Evolutionary conservation across 2,329 filamentous ascomycete genomes (phyloP).

Genomic region (Tolypocladium ophioglossoides): DNA sequence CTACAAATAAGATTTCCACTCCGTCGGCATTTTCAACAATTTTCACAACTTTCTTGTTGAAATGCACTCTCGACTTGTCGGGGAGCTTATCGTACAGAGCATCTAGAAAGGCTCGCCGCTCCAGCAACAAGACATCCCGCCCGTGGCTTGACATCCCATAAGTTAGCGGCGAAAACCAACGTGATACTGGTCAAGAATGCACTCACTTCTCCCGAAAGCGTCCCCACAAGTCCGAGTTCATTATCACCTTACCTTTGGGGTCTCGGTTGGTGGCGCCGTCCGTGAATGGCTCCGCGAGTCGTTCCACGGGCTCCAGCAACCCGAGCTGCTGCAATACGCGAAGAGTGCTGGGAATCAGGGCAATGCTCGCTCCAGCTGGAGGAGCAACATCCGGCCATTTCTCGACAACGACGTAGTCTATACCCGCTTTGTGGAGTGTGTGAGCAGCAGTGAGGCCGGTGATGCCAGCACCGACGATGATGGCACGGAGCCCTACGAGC

Average conservation of each 20-base stretch:
- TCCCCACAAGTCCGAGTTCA: too few species aligned
- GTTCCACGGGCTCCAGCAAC: not conserved
- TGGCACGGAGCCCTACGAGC: not conserved
- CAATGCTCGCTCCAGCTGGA: conserved; percentile 11
- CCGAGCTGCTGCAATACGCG: conserved; percentile 18
- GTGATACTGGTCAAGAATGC: too few species aligned
- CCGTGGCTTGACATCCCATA: not conserved
- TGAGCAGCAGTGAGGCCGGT: conserved; percentile 18
- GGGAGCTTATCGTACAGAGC: conserved; percentile 6
- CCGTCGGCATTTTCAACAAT: conserved; percentile 5
- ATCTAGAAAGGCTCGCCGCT: conserved; percentile 1
- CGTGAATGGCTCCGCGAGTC: too few species aligned
- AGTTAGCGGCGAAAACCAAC: too few species aligned
- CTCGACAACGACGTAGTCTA: conserved; percentile 18
- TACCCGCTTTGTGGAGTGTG: conserved; percentile 16
- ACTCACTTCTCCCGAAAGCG: too few species aligned
- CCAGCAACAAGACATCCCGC: not conserved
- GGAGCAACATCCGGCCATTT: conserved; percentile 7
- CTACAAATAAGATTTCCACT: conserved; percentile 19
- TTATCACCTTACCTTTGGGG: too few species aligned
- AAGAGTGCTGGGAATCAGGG: conserved; percentile 13
- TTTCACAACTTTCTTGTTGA: not conserved
- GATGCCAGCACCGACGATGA: conserved; percentile 1
- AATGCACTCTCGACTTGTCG: conserved; percentile 2
- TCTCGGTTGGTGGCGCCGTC: too few species aligned